These are phyloP conservation scores for Floccularia luteovirens DNA, from an alignment of 768 basidiomycete genomes.

Conservation along the genomic window DNA sequence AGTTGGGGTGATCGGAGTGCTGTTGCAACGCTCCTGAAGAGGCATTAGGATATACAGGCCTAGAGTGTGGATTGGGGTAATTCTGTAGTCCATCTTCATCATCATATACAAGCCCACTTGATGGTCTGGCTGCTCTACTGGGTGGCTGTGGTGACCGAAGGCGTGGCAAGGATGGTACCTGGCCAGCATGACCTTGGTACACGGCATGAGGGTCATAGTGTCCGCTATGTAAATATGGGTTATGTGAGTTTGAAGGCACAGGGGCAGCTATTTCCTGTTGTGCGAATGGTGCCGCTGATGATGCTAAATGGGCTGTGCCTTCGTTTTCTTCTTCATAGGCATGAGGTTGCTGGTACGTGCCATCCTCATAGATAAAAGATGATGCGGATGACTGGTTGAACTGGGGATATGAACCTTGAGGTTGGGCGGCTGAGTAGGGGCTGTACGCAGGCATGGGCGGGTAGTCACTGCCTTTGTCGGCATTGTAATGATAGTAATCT, in stretches of 20 bases:
- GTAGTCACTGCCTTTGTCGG: constrained; percentile 45
- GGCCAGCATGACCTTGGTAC: constrained; percentile 42
- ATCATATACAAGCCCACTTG: constrained; percentile 18
- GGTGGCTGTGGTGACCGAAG: constrained; percentile 11
- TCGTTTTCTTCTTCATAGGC: constrained; percentile 65
- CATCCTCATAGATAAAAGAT: constrained; percentile 47
- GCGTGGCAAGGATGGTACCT: constrained; percentile 14
- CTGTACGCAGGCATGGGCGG: constrained; percentile 78
- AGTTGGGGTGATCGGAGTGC: too few relatives aligned
- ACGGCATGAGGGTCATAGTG: constrained; percentile 45
- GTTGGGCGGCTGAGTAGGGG: constrained; percentile 52
- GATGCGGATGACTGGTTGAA: constrained; percentile 56
- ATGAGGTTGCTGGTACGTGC: constrained; percentile 28
- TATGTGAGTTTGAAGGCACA: constrained; percentile 8
- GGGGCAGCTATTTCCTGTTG: constrained; percentile 32
- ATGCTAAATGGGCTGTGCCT: constrained; percentile 52
- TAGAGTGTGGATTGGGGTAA: not conserved
- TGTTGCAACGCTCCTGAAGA: too few relatives aligned
- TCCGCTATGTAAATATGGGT: constrained; percentile 12
- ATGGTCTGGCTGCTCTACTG: not conserved
- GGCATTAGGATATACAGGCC: too few relatives aligned
- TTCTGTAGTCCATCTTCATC: constrained; percentile 15
- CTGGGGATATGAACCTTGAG: constrained; percentile 38
- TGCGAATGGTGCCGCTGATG: constrained; percentile 51
- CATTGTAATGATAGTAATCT: constrained; percentile 48